Evolutionary conservation across 2,329 filamentous ascomycete genomes (phyloP).

Genomic region (Trichoderma polysporum): DNA sequence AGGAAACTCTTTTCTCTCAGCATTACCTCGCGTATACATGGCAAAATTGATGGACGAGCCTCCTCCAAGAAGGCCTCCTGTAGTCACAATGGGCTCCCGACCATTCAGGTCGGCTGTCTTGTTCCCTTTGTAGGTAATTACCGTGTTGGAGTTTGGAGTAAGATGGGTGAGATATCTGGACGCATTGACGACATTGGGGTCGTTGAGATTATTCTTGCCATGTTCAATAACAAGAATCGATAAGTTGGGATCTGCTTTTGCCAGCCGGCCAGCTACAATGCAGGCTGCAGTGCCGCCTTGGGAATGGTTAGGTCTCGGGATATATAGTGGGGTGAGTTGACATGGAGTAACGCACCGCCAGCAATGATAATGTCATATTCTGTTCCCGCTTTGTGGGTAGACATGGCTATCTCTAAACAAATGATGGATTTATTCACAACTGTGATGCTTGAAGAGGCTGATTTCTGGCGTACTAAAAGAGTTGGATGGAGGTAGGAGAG

Average conservation of each 20-base stretch:
- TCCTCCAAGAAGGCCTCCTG: slow-evolving; percentile 33
- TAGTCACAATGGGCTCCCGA: slow-evolving; percentile 26
- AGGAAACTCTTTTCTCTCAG: no score
- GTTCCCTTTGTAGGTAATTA: slow-evolving; percentile 28
- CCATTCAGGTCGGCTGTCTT: slow-evolving; percentile 28
- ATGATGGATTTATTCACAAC: not conserved
- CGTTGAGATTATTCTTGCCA: slow-evolving; percentile 30
- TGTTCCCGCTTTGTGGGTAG: slow-evolving; percentile 16
- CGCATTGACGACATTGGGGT: slow-evolving; percentile 28
- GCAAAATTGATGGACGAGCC: slow-evolving; percentile 37
- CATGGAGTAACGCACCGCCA: slow-evolving; percentile 17
- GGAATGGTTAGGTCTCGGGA: not conserved
- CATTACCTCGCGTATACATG: slow-evolving; percentile 33
- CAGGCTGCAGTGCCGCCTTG: slow-evolving; percentile 30
- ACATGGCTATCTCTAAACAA: slow-evolving; percentile 14
- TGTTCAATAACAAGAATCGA: slow-evolving; percentile 32
- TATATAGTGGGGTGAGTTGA: not conserved
- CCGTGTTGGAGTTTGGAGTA: slow-evolving; percentile 24
- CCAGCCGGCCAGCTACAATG: slow-evolving; percentile 30
- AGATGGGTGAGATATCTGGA: slow-evolving; percentile 27
- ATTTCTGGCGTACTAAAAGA: not conserved
- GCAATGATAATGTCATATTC: slow-evolving; percentile 29
- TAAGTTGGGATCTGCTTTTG: slow-evolving; percentile 29
- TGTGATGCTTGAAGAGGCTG: not conserved
- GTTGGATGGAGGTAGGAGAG: not conserved